Percentiles rank a stretch among this genome's conserved stretches.
Evolutionary conservation across 805 yeast species (phyloP).

Genomic region (Diddensiella caesifluorescens): DNA sequence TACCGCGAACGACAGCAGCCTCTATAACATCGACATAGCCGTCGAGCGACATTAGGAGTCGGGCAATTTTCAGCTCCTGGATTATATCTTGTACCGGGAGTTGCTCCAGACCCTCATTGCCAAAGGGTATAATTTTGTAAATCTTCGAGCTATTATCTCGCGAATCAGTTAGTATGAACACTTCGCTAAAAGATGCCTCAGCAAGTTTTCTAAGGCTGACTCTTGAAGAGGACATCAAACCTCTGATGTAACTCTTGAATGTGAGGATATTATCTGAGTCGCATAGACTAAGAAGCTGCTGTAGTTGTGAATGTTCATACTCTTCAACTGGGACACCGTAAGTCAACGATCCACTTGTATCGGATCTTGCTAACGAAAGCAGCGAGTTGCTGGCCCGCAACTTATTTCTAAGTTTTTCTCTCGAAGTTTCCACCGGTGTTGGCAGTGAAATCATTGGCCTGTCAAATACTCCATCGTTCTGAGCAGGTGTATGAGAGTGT

Average conservation of each 20-base stretch:
- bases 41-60: conserved; percentile 35
- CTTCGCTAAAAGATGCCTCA: conserved; percentile 46
- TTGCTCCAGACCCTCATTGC: conserved; percentile 39
- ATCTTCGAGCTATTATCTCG: conserved; percentile 32
- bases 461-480: conserved; percentile 19
- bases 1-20: conserved; percentile 44
- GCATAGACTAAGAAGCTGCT: conserved; percentile 36
- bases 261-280: conserved; percentile 31
- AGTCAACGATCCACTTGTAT: conserved; percentile 20
- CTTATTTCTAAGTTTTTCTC: conserved; percentile 50
- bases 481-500: conserved; percentile 1
- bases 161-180: conserved; percentile 31
- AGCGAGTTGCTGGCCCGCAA: conserved; percentile 47
- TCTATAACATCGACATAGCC: conserved; percentile 45
- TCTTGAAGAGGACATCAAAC: conserved; percentile 1
- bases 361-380: conserved; percentile 34
- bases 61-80: conserved; percentile 44
- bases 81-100: conserved; percentile 38
- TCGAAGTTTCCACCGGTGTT: conserved; percentile 49
- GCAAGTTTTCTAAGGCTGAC: conserved; percentile 36
- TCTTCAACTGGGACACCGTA: conserved; percentile 34
- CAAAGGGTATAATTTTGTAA: conserved; percentile 51
- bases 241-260: conserved; percentile 30
- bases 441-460: conserved; percentile 52
- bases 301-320: conserved; percentile 32